A percentile compares a stretch with the other conserved stretches of the same genome.
These are phyloP conservation scores for Hyphopichia wangnamkhiaoensis DNA, from an alignment of 1,139 yeast species.

Conservation along the genomic window DNA sequence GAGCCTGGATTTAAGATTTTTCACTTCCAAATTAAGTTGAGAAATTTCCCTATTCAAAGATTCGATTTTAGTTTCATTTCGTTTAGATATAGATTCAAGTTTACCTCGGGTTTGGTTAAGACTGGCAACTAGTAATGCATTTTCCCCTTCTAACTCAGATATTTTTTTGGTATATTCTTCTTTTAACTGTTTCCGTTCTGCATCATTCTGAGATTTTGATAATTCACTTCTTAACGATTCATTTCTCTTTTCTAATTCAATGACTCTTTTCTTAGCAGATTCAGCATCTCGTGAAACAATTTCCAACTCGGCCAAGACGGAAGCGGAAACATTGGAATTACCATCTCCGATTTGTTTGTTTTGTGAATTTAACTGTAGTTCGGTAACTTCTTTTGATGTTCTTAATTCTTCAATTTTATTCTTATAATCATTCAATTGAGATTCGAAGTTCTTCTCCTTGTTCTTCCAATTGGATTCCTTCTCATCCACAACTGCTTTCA, in stretches of 20 bases:
- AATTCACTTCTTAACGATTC: conserved; percentile 70
- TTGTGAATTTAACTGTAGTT: conserved; percentile 48
- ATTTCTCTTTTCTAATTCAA: conserved; percentile 77
- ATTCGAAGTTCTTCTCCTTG: conserved; percentile 46
- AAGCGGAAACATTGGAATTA: conserved; percentile 21
- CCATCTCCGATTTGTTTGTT: conserved; percentile 22
- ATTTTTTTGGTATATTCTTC: conserved; percentile 44
- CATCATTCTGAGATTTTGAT: conserved; percentile 51
- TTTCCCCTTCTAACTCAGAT: conserved; percentile 65
- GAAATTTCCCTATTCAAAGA: conserved; percentile 46
- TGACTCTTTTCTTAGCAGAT: conserved; percentile 63
- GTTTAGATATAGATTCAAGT: conserved; percentile 31
- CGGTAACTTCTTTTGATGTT: conserved; percentile 56
- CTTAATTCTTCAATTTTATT: conserved; percentile 55
- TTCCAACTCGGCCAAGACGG: conserved; percentile 56
- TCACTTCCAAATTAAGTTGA: conserved; percentile 52
- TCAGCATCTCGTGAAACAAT: conserved; percentile 75
- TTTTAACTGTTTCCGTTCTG: conserved; percentile 31
- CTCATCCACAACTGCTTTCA: conserved; percentile 59
- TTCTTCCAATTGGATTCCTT: conserved; percentile 61
- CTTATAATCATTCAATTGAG: conserved; percentile 48
- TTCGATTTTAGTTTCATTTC: conserved; percentile 35
- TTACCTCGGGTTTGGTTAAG: conserved; percentile 52
- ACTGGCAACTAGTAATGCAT: conserved; percentile 62
- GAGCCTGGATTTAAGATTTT: conserved; percentile 47